Evolutionary conservation across 176 grass and related monocot species (phyloP), one percentile per base, ranked within the genome.

Genomic region (Carex cristatella): DNA sequence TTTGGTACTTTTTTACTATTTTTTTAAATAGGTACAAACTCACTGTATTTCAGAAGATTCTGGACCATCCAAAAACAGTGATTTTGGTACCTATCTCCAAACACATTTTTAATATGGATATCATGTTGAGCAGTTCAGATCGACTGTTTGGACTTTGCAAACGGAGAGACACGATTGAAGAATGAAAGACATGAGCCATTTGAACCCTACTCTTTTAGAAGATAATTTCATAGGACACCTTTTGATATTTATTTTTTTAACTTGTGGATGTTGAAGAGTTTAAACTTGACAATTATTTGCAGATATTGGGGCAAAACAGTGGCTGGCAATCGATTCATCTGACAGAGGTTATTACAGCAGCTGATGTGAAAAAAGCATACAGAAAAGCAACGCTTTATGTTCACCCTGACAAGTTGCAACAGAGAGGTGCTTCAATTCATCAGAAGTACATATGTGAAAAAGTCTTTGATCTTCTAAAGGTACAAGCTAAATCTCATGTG

Each of bases 381-480:
- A 92, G 97, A 85, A 99, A 86, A 84, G 93, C 97, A 86, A 99
- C 97, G 13, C 93, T 99, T 68, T 99, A 90, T 84, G 93, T 99
- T 79, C 97, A 99, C 91, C 93, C 97, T 19, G 97, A 99, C 87
- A 99, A 99, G 86, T 69, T 99, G 53, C 97, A 99, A 85, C 97
- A 99, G 81, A 89, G 91, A 28, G 93, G 97, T 82, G 93, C 93
- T 81, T 95, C 88, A 60, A 92, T 99, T 57, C 94, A 92, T 72
- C 97, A 94, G 69, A 99, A 96, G 81, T 99, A 99, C 81, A 91
- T 99, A 62, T 95, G 97, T 44, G 97, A 99, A 90, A 99, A 99
- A 85, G 97, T 99, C 55, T 99, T 94, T 81, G 97, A 99, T 91
- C 97, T 96, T 82, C 97, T 99, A 79, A 99, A 99, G 97, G 97